phyloP scores from a whole-genome alignment of 768 basidiomycete species.

The Multifurca ochricompacta region DNA sequence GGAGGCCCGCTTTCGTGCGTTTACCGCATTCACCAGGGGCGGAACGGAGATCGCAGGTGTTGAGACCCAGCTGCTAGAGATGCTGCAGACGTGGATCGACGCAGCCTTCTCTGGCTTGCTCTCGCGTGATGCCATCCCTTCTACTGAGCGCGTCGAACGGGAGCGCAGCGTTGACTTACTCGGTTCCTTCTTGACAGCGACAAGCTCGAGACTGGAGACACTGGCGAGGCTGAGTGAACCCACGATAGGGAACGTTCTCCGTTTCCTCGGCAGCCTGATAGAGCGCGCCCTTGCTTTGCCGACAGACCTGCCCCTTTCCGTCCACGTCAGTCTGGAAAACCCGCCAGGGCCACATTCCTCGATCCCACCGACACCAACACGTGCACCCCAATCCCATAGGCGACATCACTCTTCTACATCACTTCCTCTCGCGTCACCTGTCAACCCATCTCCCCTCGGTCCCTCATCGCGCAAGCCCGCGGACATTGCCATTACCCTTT shows the following conservation, averaged over 20 bases:
- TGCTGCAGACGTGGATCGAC: conserved; percentile 59
- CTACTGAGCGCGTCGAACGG: conserved; percentile 41
- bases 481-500: conserved; percentile 57
- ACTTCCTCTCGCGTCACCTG: conserved; percentile 33
- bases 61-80: conserved; percentile 46
- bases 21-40: conserved; percentile 53
- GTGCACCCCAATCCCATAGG: conserved; percentile 43
- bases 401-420: conserved; percentile 59
- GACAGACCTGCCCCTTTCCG: conserved; percentile 14
- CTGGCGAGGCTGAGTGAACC: conserved; percentile 54
- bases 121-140: conserved; percentile 28
- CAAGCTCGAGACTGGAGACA: conserved; percentile 44
- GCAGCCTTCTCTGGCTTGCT: conserved; percentile 48
- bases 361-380: conserved; percentile 23
- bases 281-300: conserved; percentile 39
- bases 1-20: conserved; percentile 61
- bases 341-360: conserved; percentile 1
- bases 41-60: conserved; percentile 58
- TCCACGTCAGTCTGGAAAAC: conserved; percentile 28
- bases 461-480: conserved; percentile 39
- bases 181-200: conserved; percentile 46
- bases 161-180: conserved; percentile 59
- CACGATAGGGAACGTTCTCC: conserved; percentile 46
- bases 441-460: conserved; percentile 25
- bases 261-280: conserved; percentile 54